Evolutionary conservation across 129 eudicot genomes (phyloP), one percentile per base, ranked within the genome.

Genomic region (Mikania micrantha): DNA sequence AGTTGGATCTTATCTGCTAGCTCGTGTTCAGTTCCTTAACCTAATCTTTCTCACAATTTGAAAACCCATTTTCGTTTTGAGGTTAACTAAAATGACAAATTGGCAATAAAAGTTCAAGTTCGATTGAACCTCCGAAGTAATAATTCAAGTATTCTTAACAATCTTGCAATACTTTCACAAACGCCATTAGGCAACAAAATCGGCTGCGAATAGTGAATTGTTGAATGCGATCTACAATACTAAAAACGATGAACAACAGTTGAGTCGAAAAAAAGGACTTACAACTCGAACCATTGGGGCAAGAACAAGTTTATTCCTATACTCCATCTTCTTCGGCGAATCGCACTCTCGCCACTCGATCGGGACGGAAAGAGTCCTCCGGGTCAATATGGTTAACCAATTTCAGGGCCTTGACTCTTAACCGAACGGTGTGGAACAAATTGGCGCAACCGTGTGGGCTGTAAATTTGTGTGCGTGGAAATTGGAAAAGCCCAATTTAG

Each of bases 231-330:
- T 15, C 5, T 12, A 15, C 16, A 31, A 69, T 24, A 35, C 35
- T 69, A 42, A 68, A 69, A n/a, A n/a, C n/a, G n/a, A n/a, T 44
- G 76, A 52, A 64, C 24, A 50, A 2, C 31, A 61, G 13, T 19
- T 35, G 70, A 34, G 9, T 22, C 1, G 60, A 13, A 36, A 60
- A 47, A 32, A n/a, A 58, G 13, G 41, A 79, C 96, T 85, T 69
- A 91, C 97, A 75, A 91, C 96, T 71, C 97, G 94, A 66, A 91
- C 97, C 96, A 91, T 91, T 5, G 97, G 97, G 70, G 96, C 97
- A 40, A 91, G 95, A 15, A 91, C 87, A 19, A 73, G 90, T 79
- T 91, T 91, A 80, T 88, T 81, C 73, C 82, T 69, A 76, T 91
- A 88, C 24, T 91, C 91, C 86, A 91, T 85, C 74, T 75, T 79